phyloP scores from a whole-genome alignment of 768 basidiomycete genomes.

The Trametes gibbosa region DNA sequence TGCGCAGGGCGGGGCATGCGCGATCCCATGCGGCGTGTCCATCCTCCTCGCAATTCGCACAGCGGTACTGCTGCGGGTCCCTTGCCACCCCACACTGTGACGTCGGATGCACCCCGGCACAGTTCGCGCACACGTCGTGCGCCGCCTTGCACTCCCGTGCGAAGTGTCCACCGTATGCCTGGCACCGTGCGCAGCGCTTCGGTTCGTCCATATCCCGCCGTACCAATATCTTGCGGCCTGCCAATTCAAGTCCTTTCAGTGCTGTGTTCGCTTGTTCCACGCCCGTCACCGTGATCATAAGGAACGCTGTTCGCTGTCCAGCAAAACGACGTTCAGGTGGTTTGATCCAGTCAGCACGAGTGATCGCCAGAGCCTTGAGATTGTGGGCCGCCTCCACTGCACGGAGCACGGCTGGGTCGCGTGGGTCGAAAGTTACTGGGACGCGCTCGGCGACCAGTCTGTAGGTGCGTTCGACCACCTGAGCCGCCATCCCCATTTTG shows the following conservation, averaged over 20 bases:
- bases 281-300: constrained; percentile 22
- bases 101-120: background rate
- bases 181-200: background rate
- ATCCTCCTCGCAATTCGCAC: constrained; percentile 25
- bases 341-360: constrained; percentile 28
- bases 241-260: background rate
- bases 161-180: background rate
- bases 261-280: constrained; percentile 25
- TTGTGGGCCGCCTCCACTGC: background rate
- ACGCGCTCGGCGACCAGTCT: background rate
- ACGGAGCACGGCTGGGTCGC: background rate
- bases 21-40: constrained; percentile 33
- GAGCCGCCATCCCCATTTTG: background rate
- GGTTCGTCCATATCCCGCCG: background rate
- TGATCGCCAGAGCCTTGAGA: background rate
- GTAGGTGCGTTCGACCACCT: constrained; percentile 3
- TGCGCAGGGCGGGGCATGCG: constrained; percentile 14
- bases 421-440: background rate
- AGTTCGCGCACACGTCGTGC: background rate
- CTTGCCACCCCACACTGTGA: background rate
- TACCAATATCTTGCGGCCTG: background rate
- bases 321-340: constrained; percentile 6
- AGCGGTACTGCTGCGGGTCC: constrained; percentile 4
- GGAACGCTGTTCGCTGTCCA: constrained; percentile 25
- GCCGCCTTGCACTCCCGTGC: no score